phyloP scores from a whole-genome alignment of 73 alveolate genomes.

The Uronychia binucleata region DNA sequence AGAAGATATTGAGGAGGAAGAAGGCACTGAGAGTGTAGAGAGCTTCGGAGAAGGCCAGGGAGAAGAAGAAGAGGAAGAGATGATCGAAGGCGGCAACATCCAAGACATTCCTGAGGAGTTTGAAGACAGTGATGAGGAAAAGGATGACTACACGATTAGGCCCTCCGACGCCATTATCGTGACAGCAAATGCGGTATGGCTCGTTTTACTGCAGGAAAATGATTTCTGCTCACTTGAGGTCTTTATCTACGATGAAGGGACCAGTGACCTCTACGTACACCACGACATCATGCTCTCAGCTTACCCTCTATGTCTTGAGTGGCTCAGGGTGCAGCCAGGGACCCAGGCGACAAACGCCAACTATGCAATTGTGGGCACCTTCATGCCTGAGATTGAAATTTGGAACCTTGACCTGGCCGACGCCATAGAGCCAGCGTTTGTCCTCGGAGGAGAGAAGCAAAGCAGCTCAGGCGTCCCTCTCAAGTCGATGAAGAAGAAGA shows the following conservation, averaged over 20 bases:
- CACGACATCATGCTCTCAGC: conserved; percentile 95
- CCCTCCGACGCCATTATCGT: conserved; percentile 92
- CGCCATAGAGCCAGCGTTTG: conserved; percentile 87
- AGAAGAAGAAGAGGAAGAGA: conserved; percentile 78
- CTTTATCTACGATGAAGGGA: conserved; percentile 92
- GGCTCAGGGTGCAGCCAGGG: conserved; percentile 77
- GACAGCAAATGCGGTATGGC: conserved; percentile 81
- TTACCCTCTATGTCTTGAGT: conserved; percentile 95
- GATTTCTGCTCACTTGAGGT: conserved; percentile 94
- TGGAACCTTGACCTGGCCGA: conserved; percentile 95
- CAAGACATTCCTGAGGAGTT: conserved; percentile 67
- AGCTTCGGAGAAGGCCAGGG: conserved; percentile 56
- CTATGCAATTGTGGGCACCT: conserved; percentile 92
- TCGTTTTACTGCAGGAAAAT: conserved; percentile 52
- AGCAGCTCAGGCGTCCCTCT: conserved; percentile 3
- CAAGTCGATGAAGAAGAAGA: conserved; percentile 64
- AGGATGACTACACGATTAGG: conserved; percentile 93
- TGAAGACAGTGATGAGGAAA: conserved; percentile 92
- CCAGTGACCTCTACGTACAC: conserved; percentile 92
- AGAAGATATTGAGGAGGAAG: conserved; percentile 59
- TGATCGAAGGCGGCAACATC: conserved; percentile 67
- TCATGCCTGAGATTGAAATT: conserved; percentile 95
- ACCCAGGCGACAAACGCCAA: conserved; percentile 64
- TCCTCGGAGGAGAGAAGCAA: conserved; percentile 87
- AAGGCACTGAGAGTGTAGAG: conserved; percentile 71